Evolutionary conservation across 768 basidiomycete species (phyloP).

Genomic region (Dioszegia aurantiaca): DNA sequence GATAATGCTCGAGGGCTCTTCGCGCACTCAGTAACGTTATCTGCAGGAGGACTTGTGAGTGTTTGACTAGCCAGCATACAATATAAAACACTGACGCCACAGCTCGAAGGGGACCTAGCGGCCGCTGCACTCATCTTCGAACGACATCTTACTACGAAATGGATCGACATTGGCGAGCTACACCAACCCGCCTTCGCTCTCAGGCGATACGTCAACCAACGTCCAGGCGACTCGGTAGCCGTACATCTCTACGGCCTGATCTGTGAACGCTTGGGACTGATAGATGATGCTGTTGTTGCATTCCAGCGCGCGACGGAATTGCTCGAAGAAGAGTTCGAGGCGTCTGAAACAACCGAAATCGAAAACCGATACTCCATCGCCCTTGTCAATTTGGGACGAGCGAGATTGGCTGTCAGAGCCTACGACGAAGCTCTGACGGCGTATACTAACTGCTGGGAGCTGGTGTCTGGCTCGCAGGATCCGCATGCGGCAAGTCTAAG

Average conservation of each 20-base stretch:
- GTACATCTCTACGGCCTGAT: slow-evolving; percentile 80
- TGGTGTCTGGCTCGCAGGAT: slow-evolving; percentile 58
- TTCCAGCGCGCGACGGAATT: slow-evolving; percentile 65
- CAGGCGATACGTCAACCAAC: slow-evolving; percentile 67
- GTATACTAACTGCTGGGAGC: slow-evolving; percentile 68
- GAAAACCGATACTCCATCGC: slow-evolving; percentile 79
- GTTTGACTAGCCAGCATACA: background rate
- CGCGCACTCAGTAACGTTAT: slow-evolving; percentile 51
- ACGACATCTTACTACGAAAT: slow-evolving; percentile 32
- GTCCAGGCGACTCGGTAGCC: slow-evolving; percentile 68
- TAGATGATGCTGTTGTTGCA: slow-evolving; percentile 61
- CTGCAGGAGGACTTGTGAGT: slow-evolving; percentile 51
- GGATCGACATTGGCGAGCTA: slow-evolving; percentile 56
- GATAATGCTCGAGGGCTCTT: slow-evolving; percentile 63
- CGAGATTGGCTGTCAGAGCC: slow-evolving; percentile 64
- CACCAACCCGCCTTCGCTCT: slow-evolving; percentile 78
- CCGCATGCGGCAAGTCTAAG: slow-evolving; percentile 50
- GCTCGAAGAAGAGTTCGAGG: slow-evolving; percentile 85
- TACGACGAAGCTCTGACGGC: slow-evolving; percentile 65
- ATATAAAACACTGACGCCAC: slow-evolving; percentile 3
- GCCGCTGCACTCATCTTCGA: slow-evolving; percentile 65
- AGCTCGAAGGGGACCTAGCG: slow-evolving; percentile 81
- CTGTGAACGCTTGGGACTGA: slow-evolving; percentile 76
- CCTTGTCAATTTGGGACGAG: slow-evolving; percentile 73
- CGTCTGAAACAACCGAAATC: slow-evolving; percentile 71